Conservation (phyloP, 441 rosid genomes). For the Aquilaria agallochum region DNA sequence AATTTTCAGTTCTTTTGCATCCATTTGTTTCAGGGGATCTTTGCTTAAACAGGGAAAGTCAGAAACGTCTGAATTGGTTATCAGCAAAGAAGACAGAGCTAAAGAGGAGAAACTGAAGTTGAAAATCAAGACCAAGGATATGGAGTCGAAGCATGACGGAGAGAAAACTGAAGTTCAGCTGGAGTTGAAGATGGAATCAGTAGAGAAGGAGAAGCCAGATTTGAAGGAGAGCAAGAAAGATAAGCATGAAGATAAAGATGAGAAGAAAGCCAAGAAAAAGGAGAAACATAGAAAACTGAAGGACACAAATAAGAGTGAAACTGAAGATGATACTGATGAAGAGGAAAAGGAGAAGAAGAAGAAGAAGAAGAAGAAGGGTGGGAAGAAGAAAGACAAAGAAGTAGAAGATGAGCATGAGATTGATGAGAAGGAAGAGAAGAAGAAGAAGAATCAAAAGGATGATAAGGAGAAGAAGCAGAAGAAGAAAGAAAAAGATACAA, state of each 20-base stretch:
- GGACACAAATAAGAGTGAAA: constrained; percentile 1
- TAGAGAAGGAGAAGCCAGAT: constrained; percentile 46
- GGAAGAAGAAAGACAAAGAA: constrained; percentile 18
- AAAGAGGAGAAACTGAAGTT: constrained; percentile 48
- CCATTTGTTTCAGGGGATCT: constrained; percentile 19
- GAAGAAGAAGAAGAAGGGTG: constrained; percentile 2
- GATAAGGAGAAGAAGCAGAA: constrained; percentile 7
- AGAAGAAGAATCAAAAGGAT: constrained; percentile 22
- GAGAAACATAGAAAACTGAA: not conserved
- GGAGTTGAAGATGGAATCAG: constrained; percentile 45
- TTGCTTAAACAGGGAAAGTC: constrained; percentile 15
- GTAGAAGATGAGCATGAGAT: not conserved
- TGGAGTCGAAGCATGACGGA: constrained; percentile 26
- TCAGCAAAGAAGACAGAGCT: constrained; percentile 25
- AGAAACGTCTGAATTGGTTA: constrained; percentile 27
- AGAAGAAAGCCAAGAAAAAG: constrained; percentile 4
- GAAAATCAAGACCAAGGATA: constrained; percentile 39
- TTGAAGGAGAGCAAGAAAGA: constrained; percentile 23
- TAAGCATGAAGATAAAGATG: not conserved
- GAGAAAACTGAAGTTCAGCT: constrained; percentile 40
- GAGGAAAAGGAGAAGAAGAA: constrained; percentile 8
- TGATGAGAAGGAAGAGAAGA: constrained; percentile 13
- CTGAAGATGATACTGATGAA: constrained; percentile 1
- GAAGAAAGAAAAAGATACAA: not conserved
- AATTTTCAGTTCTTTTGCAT: not conserved